Evolutionary conservation across 73 alveolate species (phyloP).

Genomic region (Paramecium caudatum): DNA sequence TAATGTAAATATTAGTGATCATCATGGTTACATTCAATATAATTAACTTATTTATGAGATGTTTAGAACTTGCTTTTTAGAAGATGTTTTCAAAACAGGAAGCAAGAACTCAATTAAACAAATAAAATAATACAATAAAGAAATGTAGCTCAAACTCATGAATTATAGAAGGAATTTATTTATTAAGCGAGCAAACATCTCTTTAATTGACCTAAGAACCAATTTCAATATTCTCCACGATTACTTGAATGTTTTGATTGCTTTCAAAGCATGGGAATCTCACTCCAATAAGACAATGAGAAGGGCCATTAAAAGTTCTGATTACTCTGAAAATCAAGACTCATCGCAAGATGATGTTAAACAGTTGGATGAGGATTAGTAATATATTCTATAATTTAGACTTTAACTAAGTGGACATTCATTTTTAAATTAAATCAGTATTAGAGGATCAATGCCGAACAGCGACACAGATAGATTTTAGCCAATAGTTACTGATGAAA

Average conservation of each 20-base stretch:
- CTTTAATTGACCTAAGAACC: not conserved
- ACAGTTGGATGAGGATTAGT: not conserved
- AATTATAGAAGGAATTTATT: not conserved
- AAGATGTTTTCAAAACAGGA: constrained; percentile 52
- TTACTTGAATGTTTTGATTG: not conserved
- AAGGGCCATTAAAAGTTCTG: not conserved
- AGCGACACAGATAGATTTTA: constrained; percentile 3
- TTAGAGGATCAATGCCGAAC: not conserved
- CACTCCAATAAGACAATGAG: not conserved
- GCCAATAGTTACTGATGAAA: constrained; percentile 12
- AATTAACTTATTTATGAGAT: constrained; percentile 48
- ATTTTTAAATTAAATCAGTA: not conserved
- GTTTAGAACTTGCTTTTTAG: not conserved
- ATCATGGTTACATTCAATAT: constrained; percentile 52
- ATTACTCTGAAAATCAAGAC: not conserved
- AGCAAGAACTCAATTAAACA: not conserved
- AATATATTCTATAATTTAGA: not conserved
- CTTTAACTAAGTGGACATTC: not conserved
- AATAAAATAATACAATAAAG: constrained; percentile 51
- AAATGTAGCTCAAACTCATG: constrained; percentile 1
- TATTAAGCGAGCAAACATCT: not conserved
- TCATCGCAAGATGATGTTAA: not conserved
- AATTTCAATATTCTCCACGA: constrained; percentile 28
- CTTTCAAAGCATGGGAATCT: constrained; percentile 28
- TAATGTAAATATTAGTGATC: not conserved